Conservation (phyloP, 495 filamentous ascomycete genomes). For the Talaromyces ruber region DNA sequence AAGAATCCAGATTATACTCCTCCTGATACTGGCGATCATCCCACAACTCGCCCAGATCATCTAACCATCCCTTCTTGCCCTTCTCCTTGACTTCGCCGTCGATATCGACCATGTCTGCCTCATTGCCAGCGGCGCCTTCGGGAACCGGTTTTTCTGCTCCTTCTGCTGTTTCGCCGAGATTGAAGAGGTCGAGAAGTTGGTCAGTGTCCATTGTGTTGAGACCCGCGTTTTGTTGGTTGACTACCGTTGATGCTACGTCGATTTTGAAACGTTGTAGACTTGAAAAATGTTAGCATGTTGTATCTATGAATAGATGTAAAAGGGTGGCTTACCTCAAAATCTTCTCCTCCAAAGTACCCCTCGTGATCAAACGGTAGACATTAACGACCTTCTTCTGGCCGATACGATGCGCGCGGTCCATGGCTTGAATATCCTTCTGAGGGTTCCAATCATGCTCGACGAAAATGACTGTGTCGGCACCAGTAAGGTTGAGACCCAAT, state of each 20-base stretch:
- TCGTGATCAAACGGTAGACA: conserved; percentile 93
- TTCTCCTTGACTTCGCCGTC: conserved; percentile 90
- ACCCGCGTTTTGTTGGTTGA: conserved; percentile 97
- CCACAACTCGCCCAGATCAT: conserved; percentile 93
- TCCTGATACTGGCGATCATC: conserved; percentile 95
- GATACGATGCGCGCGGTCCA: conserved; percentile 97
- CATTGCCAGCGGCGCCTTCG: conserved; percentile 41
- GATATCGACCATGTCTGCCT: conserved; percentile 90
- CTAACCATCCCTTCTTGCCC: conserved; percentile 91
- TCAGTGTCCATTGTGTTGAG: conserved; percentile 95
- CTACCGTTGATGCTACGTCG: conserved; percentile 94
- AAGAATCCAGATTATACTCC: conserved; percentile 89
- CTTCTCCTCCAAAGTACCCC: conserved; percentile 97
- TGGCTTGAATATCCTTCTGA: conserved; percentile 96
- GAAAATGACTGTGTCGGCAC: conserved; percentile 97
- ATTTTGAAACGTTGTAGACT: conserved; percentile 99
- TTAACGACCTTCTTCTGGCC: conserved; percentile 99
- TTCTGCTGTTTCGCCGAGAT: conserved; percentile 69
- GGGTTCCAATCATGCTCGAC: conserved; percentile 99
- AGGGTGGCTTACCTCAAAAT: conserved; percentile 65
- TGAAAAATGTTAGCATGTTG: not conserved
- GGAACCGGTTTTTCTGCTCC: conserved; percentile 54
- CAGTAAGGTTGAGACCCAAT: conserved; percentile 88
- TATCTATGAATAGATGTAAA: not conserved
- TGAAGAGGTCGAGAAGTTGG: conserved; percentile 95